Percentiles rank a stretch among this genome's conserved stretches.
These are phyloP conservation scores for Picochlorum sp. DNA, from an alignment of 139 green algal genomes.

Conservation along the genomic window DNA sequence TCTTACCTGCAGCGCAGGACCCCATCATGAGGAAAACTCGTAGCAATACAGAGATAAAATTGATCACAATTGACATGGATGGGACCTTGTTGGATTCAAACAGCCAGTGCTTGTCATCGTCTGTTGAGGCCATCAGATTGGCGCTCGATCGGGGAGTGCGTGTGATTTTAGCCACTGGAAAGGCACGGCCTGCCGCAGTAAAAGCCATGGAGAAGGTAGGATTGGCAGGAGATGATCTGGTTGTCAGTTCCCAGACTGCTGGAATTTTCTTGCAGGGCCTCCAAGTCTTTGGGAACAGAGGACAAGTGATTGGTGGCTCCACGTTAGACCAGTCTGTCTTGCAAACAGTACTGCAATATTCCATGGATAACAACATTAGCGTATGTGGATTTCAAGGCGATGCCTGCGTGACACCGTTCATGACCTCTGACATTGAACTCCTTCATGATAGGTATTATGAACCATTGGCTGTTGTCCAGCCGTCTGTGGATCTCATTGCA, in stretches of 20 bases:
- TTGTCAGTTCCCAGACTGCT: conserved; percentile 45
- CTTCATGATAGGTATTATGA: conserved; percentile 76
- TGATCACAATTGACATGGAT: conserved; percentile 76
- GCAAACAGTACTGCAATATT: conserved; percentile 43
- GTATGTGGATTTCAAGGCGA: conserved; percentile 80
- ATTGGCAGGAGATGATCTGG: conserved; percentile 48
- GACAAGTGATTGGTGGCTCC: conserved; percentile 26
- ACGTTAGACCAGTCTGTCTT: conserved; percentile 49
- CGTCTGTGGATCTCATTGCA: conserved; percentile 43
- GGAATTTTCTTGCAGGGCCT: conserved; percentile 88
- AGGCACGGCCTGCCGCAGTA: conserved; percentile 80
- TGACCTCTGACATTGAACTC: conserved; percentile 53
- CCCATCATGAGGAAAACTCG: background rate
- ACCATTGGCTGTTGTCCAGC: conserved; percentile 45
- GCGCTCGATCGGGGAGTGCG: conserved; percentile 51
- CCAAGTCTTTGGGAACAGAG: conserved; percentile 42
- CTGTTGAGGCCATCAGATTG: conserved; percentile 51
- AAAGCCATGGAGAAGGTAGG: conserved; percentile 44
- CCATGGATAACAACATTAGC: conserved; percentile 17
- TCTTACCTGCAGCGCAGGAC: background rate
- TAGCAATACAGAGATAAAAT: conserved; percentile 13
- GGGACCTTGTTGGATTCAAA: conserved; percentile 59
- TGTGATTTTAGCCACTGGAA: conserved; percentile 87
- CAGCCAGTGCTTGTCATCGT: conserved; percentile 48
- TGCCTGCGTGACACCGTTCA: conserved; percentile 53